Conservation (phyloP, 2,329 filamentous ascomycete genomes). For the Bertia moriformis region DNA sequence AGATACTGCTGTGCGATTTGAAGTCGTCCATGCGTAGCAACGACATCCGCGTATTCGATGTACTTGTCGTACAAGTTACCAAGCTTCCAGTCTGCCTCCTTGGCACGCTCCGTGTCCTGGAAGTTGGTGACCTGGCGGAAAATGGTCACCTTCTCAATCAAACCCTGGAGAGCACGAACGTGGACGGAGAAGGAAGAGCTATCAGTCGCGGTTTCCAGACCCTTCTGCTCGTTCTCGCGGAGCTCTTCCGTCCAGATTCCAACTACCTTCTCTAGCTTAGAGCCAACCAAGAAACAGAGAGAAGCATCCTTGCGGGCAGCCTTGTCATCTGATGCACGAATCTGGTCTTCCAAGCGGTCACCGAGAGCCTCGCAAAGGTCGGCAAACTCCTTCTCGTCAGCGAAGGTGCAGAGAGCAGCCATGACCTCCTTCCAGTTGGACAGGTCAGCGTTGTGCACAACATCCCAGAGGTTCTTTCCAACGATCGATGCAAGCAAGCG, state of each 20-base stretch:
- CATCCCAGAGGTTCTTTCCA: slow-evolving; percentile 92
- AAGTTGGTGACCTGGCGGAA: slow-evolving; percentile 93
- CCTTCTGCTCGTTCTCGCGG: slow-evolving; percentile 65
- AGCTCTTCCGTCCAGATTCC: slow-evolving; percentile 86
- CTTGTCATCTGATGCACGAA: slow-evolving; percentile 48
- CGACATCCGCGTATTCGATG: slow-evolving; percentile 88
- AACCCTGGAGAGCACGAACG: slow-evolving; percentile 72
- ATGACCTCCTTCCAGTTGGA: slow-evolving; percentile 94
- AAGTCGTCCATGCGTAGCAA: slow-evolving; percentile 78
- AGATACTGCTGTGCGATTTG: slow-evolving; percentile 81
- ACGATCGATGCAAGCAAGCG: slow-evolving; percentile 82
- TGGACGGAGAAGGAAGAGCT: slow-evolving; percentile 87
- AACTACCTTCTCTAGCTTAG: slow-evolving; percentile 94
- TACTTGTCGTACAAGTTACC: slow-evolving; percentile 83
- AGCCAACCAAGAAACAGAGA: slow-evolving; percentile 91
- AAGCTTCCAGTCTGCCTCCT: slow-evolving; percentile 76
- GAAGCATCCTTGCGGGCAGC: slow-evolving; percentile 75
- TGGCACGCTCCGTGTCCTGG: slow-evolving; percentile 58
- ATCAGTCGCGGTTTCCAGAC: slow-evolving; percentile 50
- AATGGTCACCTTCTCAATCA: slow-evolving; percentile 95
- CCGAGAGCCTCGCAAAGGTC: slow-evolving; percentile 90
- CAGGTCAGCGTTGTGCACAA: slow-evolving; percentile 90
- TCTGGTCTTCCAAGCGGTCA: slow-evolving; percentile 37
- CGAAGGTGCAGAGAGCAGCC: slow-evolving; percentile 90
- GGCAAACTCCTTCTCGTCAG: slow-evolving; percentile 77